Conservation (phyloP, 2,329 filamentous ascomycete genomes). For the Clonostachys byssicola region DNA sequence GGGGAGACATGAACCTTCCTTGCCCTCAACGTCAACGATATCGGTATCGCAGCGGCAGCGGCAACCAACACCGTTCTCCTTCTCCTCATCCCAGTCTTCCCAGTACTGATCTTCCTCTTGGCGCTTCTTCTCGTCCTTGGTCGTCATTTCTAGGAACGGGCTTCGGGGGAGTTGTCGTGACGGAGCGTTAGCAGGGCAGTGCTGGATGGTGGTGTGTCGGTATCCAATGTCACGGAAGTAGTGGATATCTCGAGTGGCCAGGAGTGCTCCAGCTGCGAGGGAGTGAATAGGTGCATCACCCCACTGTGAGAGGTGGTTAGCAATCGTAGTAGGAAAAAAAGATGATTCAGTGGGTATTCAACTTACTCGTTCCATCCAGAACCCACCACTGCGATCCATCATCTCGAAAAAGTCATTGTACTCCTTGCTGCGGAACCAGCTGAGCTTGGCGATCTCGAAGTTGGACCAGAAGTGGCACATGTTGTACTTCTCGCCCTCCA, state of each 20-base stretch:
- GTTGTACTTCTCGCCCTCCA: constrained; percentile 98
- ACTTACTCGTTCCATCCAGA: constrained; percentile 95
- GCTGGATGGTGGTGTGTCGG: constrained; percentile 96
- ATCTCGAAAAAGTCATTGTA: constrained; percentile 98
- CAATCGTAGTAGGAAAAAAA: constrained; percentile 2
- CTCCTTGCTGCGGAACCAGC: constrained; percentile 95
- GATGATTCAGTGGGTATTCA: background rate
- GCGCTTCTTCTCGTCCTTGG: constrained; percentile 75
- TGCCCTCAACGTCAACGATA: constrained; percentile 95
- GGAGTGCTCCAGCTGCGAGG: constrained; percentile 83
- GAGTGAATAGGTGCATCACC: constrained; percentile 98
- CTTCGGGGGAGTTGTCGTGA: constrained; percentile 76
- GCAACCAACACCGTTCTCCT: constrained; percentile 96
- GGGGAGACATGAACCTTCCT: constrained; percentile 88
- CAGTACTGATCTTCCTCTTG: constrained; percentile 95
- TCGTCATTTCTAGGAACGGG: constrained; percentile 80
- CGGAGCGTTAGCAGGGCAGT: constrained; percentile 94
- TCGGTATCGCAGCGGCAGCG: constrained; percentile 96
- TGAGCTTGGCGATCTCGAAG: constrained; percentile 92
- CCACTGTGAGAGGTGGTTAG: constrained; percentile 59
- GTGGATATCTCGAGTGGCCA: constrained; percentile 81
- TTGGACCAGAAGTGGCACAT: constrained; percentile 99
- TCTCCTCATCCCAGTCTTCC: constrained; percentile 79
- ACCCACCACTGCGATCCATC: constrained; percentile 97
- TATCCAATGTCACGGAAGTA: constrained; percentile 99